Conservation (phyloP, 768 basidiomycete genomes). For the Suillus sp. region DNA sequence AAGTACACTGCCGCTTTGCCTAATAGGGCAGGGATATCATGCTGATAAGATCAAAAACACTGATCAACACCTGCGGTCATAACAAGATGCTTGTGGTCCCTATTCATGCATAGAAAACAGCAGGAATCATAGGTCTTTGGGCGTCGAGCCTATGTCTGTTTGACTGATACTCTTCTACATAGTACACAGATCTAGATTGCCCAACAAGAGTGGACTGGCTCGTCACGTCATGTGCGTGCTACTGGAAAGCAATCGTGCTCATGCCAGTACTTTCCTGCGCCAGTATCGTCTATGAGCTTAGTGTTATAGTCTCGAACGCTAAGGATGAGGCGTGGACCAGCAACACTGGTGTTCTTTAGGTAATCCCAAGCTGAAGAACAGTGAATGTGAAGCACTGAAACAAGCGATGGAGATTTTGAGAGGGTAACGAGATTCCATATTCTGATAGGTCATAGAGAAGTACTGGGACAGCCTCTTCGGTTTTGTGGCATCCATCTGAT, state of each 20-base stretch:
- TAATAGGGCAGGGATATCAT: conserved; percentile 13
- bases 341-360: too few relatives aligned
- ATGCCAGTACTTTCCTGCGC: not conserved
- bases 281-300: not conserved
- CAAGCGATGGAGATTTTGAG: too few relatives aligned
- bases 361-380: too few relatives aligned
- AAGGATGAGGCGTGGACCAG: not conserved
- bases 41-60: not conserved
- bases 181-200: not conserved
- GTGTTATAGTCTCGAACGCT: not conserved
- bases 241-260: not conserved
- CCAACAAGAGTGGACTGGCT: not conserved
- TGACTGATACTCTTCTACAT: not conserved
- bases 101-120: not conserved
- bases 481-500: too few relatives aligned
- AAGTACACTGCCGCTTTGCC: not conserved
- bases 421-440: too few relatives aligned
- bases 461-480: too few relatives aligned
- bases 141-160: not conserved
- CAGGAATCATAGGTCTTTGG: not conserved
- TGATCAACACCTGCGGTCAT: not conserved
- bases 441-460: too few relatives aligned
- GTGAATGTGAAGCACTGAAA: too few relatives aligned
- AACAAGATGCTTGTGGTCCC: not conserved
- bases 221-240: not conserved